phyloP scores from a whole-genome alignment of 495 filamentous ascomycete genomes.

The Neurospora sp. region DNA sequence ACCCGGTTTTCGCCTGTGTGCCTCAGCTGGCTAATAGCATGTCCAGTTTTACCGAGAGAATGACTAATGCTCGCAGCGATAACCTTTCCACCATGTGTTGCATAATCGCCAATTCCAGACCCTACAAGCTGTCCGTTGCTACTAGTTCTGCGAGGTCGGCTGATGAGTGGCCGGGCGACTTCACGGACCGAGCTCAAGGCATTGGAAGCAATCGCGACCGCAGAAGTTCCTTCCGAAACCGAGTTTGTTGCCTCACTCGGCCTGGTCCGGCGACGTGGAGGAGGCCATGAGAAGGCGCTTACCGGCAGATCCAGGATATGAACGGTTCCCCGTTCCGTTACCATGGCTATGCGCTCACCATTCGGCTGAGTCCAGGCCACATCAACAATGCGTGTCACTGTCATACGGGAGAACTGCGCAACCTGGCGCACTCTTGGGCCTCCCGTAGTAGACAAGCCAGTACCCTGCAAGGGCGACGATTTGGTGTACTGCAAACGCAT shows the following conservation, averaged over 20 bases:
- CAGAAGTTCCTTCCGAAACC: conserved; percentile 33
- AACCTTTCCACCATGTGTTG: conserved; percentile 63
- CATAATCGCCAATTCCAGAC: conserved; percentile 56
- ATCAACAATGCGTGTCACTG: conserved; percentile 79
- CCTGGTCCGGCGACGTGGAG: conserved; percentile 53
- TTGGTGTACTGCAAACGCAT: conserved; percentile 58
- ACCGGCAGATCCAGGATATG: conserved; percentile 82
- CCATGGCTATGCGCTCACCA: conserved; percentile 70
- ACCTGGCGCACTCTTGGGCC: conserved; percentile 61
- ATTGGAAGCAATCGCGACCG: conserved; percentile 45
- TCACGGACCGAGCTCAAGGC: conserved; percentile 58
- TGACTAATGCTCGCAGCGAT: conserved; percentile 75
- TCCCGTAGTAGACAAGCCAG: conserved; percentile 18
- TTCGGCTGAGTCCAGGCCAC: conserved; percentile 77
- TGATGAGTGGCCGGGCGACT: conserved; percentile 38
- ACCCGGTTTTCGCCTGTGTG: conserved; percentile 79
- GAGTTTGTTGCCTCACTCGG: conserved; percentile 30
- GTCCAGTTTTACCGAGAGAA: conserved; percentile 72
- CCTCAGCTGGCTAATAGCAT: conserved; percentile 66
- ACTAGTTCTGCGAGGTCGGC: conserved; percentile 39
- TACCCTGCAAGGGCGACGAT: conserved; percentile 38
- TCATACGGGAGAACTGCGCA: conserved; percentile 80
- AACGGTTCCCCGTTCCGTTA: conserved; percentile 87
- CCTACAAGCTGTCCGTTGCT: conserved; percentile 33
- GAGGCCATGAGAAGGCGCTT: conserved; percentile 81